Evolutionary conservation across 306 rosid genomes (phyloP), one percentile per base, ranked within the genome.

Genomic region (Aeschynomene evenia): DNA sequence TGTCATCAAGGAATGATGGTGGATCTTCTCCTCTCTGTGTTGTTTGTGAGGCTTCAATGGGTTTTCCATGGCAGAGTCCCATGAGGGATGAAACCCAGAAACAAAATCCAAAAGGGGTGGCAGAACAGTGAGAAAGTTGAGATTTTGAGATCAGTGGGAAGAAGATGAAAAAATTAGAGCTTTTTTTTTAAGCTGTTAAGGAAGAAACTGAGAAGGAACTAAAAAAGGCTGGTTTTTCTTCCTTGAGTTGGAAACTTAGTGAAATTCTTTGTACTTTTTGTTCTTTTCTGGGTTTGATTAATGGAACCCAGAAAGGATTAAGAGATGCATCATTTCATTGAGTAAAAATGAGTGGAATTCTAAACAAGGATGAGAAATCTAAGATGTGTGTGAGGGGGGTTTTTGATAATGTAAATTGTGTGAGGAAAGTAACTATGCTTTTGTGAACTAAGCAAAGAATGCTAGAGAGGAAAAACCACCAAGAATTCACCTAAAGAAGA

Each of bases 21-120:
- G 61, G 48, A 34, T 51, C 71, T 33, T 74, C 81, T 61, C 66
- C 55, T 70, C 16, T 43, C 63, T n/a, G 37, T 65, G 16, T 76
- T 7, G 33, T n/a, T 4, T 45, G 51, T 45, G 51, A 45, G 75
- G 77, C 62, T 82, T 68, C 83, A 61, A 76, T 59, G 59, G 82
- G 88, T 74, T 85, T 87, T 83, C 88, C 89, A 73, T 87, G 88
- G 73, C 93, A 87, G 73, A 87, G 87, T 73, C 93, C 93, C 93
- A 87, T 87, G 87, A 45, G 21, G 51, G 51, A 12, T 45, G 51
- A 45, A 61, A 71, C 69, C 72, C 76, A 71, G 43, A 23, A 57
- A 19, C 51, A 73, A 34, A 52, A 49, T 5, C 23, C 57, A 51
- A 78, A 33, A 24, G 63, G 59, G 63, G 16, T 49, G 68, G 16